Conservation (phyloP, 768 basidiomycete genomes). For the Lactarius pseudohatsudake region DNA sequence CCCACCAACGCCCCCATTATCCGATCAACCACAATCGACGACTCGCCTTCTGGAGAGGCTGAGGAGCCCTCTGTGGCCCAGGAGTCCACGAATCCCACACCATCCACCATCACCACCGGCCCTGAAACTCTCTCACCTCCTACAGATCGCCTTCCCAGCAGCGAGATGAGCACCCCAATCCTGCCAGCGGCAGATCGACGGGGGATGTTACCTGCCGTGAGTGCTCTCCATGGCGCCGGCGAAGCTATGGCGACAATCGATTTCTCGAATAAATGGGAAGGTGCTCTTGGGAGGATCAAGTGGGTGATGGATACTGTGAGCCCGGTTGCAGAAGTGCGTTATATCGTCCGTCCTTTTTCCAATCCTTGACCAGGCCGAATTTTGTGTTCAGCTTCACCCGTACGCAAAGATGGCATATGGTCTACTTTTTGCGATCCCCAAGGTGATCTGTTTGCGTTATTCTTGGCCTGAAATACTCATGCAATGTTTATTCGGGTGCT, state of each 20-base stretch:
- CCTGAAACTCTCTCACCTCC: not conserved
- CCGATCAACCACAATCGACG: no score
- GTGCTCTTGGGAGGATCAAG: not conserved
- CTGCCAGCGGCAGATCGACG: not conserved
- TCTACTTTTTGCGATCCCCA: not conserved
- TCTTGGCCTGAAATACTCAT: not conserved
- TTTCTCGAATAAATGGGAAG: not conserved
- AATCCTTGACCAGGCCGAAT: not conserved
- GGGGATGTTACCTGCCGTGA: not conserved
- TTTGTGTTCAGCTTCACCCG: not conserved
- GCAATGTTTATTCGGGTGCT: not conserved
- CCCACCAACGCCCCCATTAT: no score
- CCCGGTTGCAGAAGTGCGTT: not conserved
- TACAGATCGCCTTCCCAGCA: not conserved
- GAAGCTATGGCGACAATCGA: not conserved
- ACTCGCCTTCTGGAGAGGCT: not conserved
- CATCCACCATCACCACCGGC: not conserved
- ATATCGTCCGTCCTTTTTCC: not conserved
- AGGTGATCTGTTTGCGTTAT: not conserved
- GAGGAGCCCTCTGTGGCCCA: not conserved
- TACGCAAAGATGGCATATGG: not conserved
- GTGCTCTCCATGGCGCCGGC: not conserved
- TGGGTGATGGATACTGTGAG: not conserved
- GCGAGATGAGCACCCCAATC: not conserved
- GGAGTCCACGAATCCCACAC: not conserved